A percentile compares a stretch with the other conserved stretches of the same genome.
Evolutionary conservation across 306 rosid genomes (phyloP).

Genomic region (Canavalia ensiformis): DNA sequence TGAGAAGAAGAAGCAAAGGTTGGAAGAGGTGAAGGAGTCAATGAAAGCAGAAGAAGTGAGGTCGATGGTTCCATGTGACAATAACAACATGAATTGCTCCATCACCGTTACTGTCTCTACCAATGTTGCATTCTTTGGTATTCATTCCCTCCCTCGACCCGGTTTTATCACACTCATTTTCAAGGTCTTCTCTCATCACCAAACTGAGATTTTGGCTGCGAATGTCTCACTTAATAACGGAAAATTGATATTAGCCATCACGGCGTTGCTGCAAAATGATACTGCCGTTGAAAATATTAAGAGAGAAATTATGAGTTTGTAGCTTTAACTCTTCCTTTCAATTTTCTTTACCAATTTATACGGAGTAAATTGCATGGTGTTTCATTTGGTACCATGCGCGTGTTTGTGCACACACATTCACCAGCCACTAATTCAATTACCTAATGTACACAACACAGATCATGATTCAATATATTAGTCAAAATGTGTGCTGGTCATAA

Average conservation of each 20-base stretch:
- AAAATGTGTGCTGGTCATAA: conserved; percentile 18
- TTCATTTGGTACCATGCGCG: background rate
- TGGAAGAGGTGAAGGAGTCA: conserved; percentile 56
- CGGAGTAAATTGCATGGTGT: background rate
- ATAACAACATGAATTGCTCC: conserved; percentile 34
- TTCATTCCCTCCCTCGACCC: conserved; percentile 45
- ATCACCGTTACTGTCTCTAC: conserved; percentile 40
- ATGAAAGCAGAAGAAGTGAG: conserved; percentile 13
- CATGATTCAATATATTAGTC: background rate
- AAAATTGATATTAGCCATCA: conserved; percentile 46
- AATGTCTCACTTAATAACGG: conserved; percentile 52
- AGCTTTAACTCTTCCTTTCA: background rate
- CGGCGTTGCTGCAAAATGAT: conserved; percentile 35
- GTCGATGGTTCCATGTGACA: conserved; percentile 23
- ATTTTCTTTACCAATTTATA: background rate
- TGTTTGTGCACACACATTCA: background rate
- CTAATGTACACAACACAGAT: background rate
- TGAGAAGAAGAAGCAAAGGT: conserved; percentile 49
- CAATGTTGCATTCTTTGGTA: conserved; percentile 56
- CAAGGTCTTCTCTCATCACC: conserved; percentile 48
- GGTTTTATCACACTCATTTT: conserved; percentile 45
- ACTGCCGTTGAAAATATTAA: conserved; percentile 45
- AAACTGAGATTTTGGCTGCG: conserved; percentile 52
- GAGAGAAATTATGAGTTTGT: conserved; percentile 51
- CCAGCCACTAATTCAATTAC: background rate